A percentile compares a stretch with the other conserved stretches of the same genome.
Conservation (phyloP, 306 rosid species). For the Acacia confusa region DNA sequence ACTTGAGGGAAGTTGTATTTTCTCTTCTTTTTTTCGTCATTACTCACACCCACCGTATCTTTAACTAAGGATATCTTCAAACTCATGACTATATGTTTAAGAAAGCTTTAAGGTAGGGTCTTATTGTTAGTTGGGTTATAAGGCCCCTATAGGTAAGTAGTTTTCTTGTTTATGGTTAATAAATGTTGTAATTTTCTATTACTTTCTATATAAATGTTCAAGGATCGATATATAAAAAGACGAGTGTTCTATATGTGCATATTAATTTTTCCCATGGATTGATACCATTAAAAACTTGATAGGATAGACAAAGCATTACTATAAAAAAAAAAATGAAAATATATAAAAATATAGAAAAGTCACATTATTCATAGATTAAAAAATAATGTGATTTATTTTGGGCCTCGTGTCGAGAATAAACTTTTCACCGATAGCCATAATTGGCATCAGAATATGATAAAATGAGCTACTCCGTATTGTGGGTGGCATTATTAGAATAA, state of each 20-base stretch:
- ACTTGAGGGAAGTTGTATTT: no score
- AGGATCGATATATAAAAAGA: not conserved
- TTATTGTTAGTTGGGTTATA: no score
- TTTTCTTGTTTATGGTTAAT: no score
- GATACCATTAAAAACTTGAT: not conserved
- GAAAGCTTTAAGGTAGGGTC: no score
- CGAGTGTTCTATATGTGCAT: not conserved
- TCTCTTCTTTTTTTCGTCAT: no score
- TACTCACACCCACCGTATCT: no score
- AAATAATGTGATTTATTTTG: not conserved
- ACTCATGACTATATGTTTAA: no score
- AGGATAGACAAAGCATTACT: not conserved
- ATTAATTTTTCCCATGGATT: not conserved
- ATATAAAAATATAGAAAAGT: not conserved
- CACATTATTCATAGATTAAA: not conserved
- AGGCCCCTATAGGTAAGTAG: no score
- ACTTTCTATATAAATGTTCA: not conserved
- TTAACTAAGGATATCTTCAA: no score
- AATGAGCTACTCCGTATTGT: not conserved
- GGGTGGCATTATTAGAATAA: not conserved
- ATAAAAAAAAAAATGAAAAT: not conserved
- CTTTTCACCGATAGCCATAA: not conserved
- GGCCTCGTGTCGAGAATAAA: not conserved
- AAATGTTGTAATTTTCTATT: no score
- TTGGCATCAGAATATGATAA: not conserved